Evolutionary conservation across 768 basidiomycete genomes (phyloP).

Genomic region (Lactarius sanguifluus): DNA sequence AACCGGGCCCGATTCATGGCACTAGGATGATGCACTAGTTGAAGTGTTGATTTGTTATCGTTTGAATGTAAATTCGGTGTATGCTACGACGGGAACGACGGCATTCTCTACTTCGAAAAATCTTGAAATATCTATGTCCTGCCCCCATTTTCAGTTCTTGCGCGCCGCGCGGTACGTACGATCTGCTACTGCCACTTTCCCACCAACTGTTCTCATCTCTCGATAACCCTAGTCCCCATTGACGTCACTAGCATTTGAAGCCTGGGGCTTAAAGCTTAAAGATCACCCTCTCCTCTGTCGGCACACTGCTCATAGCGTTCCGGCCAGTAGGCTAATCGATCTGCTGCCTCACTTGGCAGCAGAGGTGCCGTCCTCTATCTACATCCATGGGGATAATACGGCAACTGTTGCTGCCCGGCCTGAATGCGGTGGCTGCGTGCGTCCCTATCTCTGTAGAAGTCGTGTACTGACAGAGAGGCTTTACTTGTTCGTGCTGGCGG

Average conservation of each 20-base stretch:
- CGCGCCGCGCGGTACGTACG: neutral
- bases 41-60: too few relatives aligned
- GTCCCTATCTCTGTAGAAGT: neutral
- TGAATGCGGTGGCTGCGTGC: neutral
- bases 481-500: neutral
- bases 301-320: neutral
- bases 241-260: neutral
- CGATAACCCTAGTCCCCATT: neutral
- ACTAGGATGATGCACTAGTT: too few relatives aligned
- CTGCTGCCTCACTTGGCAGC: neutral
- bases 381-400: neutral
- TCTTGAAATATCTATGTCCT: too few relatives aligned
- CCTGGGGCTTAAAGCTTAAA: neutral
- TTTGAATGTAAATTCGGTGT: too few relatives aligned
- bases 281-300: neutral
- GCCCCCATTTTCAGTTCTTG: neutral
- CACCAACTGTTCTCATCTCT: neutral
- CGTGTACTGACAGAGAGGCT: neutral
- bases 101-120: too few relatives aligned
- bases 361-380: neutral
- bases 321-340: neutral
- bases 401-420: neutral
- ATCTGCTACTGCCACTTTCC: neutral
- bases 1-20: too few relatives aligned
- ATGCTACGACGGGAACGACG: too few relatives aligned